phyloP scores from a whole-genome alignment of 1,139 yeast genomes.

The Meyerozyma guilliermondii region DNA sequence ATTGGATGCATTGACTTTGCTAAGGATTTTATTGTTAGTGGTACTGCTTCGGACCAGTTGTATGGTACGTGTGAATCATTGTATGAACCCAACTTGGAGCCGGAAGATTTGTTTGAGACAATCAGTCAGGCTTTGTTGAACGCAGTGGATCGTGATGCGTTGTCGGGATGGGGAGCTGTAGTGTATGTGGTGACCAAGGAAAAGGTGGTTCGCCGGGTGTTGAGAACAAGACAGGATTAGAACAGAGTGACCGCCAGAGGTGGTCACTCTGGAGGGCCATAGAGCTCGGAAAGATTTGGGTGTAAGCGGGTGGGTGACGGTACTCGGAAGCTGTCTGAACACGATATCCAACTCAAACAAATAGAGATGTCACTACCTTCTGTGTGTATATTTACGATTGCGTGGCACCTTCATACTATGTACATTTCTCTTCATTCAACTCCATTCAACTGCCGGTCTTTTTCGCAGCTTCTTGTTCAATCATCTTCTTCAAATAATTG shows the following conservation, averaged over 20 bases:
- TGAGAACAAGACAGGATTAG: slow-evolving; percentile 90
- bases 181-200: slow-evolving; percentile 92
- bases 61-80: slow-evolving; percentile 99
- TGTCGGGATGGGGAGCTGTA: slow-evolving; percentile 98
- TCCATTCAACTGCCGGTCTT: neutral
- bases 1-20: slow-evolving; percentile 97
- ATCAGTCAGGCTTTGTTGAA: slow-evolving; percentile 89
- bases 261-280: too few species aligned
- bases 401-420: too few species aligned
- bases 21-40: slow-evolving; percentile 92
- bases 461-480: slow-evolving; percentile 35
- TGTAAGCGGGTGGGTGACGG: too few species aligned
- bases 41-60: slow-evolving; percentile 93
- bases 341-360: too few species aligned
- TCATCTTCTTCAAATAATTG: slow-evolving; percentile 61
- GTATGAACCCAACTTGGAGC: slow-evolving; percentile 88
- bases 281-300: too few species aligned
- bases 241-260: too few species aligned
- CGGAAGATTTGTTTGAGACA: slow-evolving; percentile 95
- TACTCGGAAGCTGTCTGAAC: too few species aligned
- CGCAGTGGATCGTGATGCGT: slow-evolving; percentile 96
- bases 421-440: too few species aligned
- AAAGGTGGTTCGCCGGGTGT: slow-evolving; percentile 77
- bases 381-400: too few species aligned
- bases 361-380: too few species aligned